These are phyloP conservation scores for Rhizophlyctis rosea DNA, from an alignment of 192 early-diverging fungal genomes.

Conservation along the genomic window DNA sequence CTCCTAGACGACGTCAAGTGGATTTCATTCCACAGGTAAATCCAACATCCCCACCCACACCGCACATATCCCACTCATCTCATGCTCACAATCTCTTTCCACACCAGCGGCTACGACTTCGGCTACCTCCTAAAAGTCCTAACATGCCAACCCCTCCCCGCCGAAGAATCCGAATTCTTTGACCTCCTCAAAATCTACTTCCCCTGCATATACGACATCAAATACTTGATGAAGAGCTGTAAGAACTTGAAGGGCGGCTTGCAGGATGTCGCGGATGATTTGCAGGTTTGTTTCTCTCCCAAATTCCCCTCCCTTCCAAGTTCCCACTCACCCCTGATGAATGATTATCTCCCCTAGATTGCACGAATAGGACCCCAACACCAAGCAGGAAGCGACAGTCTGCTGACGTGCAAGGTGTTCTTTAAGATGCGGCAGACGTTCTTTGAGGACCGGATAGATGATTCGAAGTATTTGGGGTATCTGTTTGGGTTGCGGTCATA, in stretches of 20 bases:
- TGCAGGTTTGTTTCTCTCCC: conserved; percentile 60
- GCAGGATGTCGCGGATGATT: conserved; percentile 96
- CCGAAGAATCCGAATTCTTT: conserved; percentile 95
- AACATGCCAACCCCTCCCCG: conserved; percentile 84
- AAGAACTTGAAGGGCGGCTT: conserved; percentile 95
- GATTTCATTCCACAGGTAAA: conserved; percentile 95
- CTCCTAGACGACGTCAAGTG: conserved; percentile 92
- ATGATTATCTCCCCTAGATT: no score
- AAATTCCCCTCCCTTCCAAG: neutral
- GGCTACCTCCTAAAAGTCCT: conserved; percentile 95
- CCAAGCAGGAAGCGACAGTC: conserved; percentile 96
- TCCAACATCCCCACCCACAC: neutral
- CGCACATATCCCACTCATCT: neutral
- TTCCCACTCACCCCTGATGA: conserved; percentile 4
- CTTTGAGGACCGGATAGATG: conserved; percentile 95
- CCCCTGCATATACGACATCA: conserved; percentile 99
- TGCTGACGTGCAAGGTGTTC: conserved; percentile 95
- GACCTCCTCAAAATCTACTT: conserved; percentile 86
- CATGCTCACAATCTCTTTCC: neutral
- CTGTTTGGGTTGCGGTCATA: conserved; percentile 42
- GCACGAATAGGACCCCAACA: conserved; percentile 94
- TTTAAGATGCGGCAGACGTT: conserved; percentile 97
- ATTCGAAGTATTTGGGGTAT: conserved; percentile 80
- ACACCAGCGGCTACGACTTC: conserved; percentile 89
- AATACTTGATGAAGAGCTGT: conserved; percentile 96